Evolutionary conservation across 2,329 filamentous ascomycete species (phyloP).

Genomic region (Epichloe hybrida): DNA sequence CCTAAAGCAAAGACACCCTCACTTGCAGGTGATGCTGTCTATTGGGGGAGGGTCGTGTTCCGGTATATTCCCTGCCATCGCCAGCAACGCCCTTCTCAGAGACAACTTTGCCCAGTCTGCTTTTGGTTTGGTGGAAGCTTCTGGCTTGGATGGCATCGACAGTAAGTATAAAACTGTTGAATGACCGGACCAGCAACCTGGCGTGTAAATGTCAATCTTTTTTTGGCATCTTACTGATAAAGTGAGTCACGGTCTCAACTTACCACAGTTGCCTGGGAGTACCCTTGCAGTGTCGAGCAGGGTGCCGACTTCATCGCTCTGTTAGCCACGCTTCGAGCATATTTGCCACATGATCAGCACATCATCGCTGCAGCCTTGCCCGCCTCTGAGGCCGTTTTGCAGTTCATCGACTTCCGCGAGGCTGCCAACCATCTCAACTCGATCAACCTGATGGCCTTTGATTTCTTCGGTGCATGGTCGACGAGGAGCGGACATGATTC

Average conservation of each 20-base stretch:
- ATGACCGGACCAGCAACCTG: too few species aligned
- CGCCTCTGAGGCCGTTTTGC: slow-evolving; percentile 50
- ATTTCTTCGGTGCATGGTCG: slow-evolving; percentile 63
- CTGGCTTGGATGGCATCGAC: slow-evolving; percentile 50
- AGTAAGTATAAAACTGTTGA: slow-evolving; percentile 30
- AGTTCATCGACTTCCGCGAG: slow-evolving; percentile 51
- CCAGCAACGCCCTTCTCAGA: slow-evolving; percentile 42
- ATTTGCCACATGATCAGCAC: slow-evolving; percentile 54
- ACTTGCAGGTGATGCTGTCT: slow-evolving; percentile 64
- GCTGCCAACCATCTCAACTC: slow-evolving; percentile 56
- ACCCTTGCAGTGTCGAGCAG: slow-evolving; percentile 52
- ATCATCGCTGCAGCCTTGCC: slow-evolving; percentile 61
- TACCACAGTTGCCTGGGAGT: slow-evolving; percentile 65
- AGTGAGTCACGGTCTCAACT: background rate
- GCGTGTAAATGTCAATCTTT: too few species aligned
- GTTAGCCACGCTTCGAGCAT: slow-evolving; percentile 49
- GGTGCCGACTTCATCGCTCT: slow-evolving; percentile 58
- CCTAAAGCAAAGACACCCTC: slow-evolving; percentile 55
- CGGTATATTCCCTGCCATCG: slow-evolving; percentile 54
- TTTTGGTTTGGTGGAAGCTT: slow-evolving; percentile 53
- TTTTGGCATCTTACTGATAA: background rate
- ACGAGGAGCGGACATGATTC: slow-evolving; percentile 58
- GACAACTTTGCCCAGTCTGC: slow-evolving; percentile 61
- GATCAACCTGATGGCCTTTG: slow-evolving; percentile 70
- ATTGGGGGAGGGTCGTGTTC: slow-evolving; percentile 60